Evolutionary conservation across 2,329 filamentous ascomycete genomes (phyloP), one percentile per base, ranked within the genome.

Genomic region (Blastomyces gilchristii): DNA sequence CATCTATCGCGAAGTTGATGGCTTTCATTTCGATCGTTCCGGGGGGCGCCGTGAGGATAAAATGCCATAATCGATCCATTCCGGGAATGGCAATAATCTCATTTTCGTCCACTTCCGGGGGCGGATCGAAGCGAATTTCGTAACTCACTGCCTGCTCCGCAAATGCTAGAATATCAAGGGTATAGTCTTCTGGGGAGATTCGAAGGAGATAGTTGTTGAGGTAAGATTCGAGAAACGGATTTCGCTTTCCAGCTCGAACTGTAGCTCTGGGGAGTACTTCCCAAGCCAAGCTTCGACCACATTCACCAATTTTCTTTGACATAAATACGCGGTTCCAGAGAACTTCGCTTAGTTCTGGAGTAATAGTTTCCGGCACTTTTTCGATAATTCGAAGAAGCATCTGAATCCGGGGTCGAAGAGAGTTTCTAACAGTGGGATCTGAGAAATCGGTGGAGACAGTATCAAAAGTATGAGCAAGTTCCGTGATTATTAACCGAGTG

Each of bases 321-420:
- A 90, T 88, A 58, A 96, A 85, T 34, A 94, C 79, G 49, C 87
- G 78, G 63, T 87, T 80, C 90, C 90, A 96, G 1, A 96, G 80
- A 14, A 78, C 79, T 52, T 79, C 77, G 18, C 87, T 86, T 3
- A 89, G 78, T 1, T 87, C 82, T 2, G 79, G 70, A 0, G 84
- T 82, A 57, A 96, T 82, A 0, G 84, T 82, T 9, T 81, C 77
- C 0, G 87, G 82, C n/a, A 84, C 82, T 60, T 85, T 77, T 43
- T 78, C 75, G 43, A 93, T 82, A 47, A 91, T 80, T 53, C 77
- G 62, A 75, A 77, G 61, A 85, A 82, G 54, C 85, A 81, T 61
- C 83, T 85, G 66, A 81, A 84, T 63, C 80, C 86, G 63, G 78
- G 84, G 67, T 69, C 72, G 67, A 79, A 87, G 65, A 74, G 77